These are phyloP conservation scores for Ophiosphaerella narmari DNA, from an alignment of 2,329 filamentous ascomycete species.

Conservation along the genomic window DNA sequence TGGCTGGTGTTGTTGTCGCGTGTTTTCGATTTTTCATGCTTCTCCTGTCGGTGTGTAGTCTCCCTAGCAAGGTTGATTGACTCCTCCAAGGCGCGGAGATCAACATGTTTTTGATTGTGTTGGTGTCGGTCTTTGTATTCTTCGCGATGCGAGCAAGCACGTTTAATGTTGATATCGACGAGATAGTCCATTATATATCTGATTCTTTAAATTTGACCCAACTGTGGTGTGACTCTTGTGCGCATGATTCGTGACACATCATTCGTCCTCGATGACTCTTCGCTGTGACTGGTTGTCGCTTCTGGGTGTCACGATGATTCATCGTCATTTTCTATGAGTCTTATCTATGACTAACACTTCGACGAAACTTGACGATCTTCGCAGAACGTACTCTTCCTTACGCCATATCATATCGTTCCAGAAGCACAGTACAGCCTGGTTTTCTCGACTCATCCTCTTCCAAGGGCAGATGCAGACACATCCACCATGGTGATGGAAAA, in stretches of 20 bases:
- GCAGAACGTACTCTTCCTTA: too few relatives aligned
- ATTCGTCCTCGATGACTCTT: conserved; percentile 1
- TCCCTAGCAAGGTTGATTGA: conserved; percentile 43
- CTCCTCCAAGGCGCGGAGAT: conserved; percentile 39
- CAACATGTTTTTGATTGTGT: conserved; percentile 11
- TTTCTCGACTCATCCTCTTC: too few relatives aligned
- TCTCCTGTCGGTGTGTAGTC: conserved; percentile 39
- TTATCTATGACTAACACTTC: too few relatives aligned
- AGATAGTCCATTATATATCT: conserved; percentile 24
- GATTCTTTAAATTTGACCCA: conserved; percentile 16
- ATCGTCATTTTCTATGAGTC: too few relatives aligned
- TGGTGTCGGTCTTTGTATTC: conserved; percentile 2
- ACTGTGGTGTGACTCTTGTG: conserved; percentile 9
- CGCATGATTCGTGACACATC: not conserved
- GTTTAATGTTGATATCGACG: conserved; percentile 14
- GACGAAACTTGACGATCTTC: too few relatives aligned
- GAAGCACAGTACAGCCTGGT: too few relatives aligned
- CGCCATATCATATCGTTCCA: too few relatives aligned
- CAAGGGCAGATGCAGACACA: too few relatives aligned
- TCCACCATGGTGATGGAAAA: too few relatives aligned
- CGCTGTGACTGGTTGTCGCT: conserved; percentile 5
- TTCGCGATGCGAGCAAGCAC: conserved; percentile 2
- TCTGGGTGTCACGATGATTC: not conserved
- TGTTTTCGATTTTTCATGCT: conserved; percentile 15
- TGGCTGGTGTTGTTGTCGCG: conserved; percentile 14